Conservation (phyloP, 2,329 filamentous ascomycete genomes). For the Venturia aucupariae region DNA sequence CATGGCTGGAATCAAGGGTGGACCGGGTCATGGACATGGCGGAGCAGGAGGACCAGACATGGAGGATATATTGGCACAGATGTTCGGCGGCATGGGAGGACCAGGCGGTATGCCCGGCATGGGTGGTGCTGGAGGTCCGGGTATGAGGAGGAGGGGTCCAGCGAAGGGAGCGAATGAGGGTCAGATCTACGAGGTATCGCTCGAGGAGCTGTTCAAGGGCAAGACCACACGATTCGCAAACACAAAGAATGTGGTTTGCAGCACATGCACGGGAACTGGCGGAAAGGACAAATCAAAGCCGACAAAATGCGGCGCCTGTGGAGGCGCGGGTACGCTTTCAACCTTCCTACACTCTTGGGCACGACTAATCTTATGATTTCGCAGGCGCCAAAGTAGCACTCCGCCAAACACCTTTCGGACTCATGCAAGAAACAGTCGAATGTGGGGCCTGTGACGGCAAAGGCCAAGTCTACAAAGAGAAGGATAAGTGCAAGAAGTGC, state of each 20-base stretch:
- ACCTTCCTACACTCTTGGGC: neutral
- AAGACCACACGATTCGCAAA: conserved; percentile 96
- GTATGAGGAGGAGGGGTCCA: conserved; percentile 34
- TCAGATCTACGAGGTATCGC: conserved; percentile 78
- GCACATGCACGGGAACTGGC: conserved; percentile 76
- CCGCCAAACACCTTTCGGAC: conserved; percentile 61
- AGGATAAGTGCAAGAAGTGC: conserved; percentile 98
- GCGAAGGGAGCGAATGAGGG: conserved; percentile 75
- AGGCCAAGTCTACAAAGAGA: conserved; percentile 85
- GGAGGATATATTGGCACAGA: conserved; percentile 86
- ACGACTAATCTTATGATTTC: neutral
- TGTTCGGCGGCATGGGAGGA: conserved; percentile 66
- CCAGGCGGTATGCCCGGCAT: conserved; percentile 53
- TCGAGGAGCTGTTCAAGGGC: conserved; percentile 96
- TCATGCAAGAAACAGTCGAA: conserved; percentile 67
- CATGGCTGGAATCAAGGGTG: conserved; percentile 89
- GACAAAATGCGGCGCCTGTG: conserved; percentile 73
- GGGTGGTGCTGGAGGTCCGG: conserved; percentile 44
- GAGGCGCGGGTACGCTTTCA: conserved; percentile 53
- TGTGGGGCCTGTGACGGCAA: conserved; percentile 78
- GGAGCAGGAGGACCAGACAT: conserved; percentile 62
- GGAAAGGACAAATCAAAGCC: conserved; percentile 88
- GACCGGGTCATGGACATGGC: conserved; percentile 53
- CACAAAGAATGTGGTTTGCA: conserved; percentile 88
- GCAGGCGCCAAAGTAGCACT: conserved; percentile 62